Evolutionary conservation across 169 alveolate species (phyloP).

Genomic region (Perkinsus chesapeaki): DNA sequence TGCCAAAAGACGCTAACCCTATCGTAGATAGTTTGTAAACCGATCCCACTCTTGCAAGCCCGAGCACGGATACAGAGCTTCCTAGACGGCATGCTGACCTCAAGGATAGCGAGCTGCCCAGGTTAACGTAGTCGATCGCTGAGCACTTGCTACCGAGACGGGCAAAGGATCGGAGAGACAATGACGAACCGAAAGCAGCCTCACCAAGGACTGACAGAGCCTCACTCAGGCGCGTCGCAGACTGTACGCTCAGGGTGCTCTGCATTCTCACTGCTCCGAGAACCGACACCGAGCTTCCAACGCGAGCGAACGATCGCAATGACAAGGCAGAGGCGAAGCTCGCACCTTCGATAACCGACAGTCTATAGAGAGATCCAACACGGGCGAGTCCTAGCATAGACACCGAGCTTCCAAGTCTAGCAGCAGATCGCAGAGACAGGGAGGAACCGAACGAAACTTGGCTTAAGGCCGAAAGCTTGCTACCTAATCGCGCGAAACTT

Average conservation of each 20-base stretch:
- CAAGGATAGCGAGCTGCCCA: neutral
- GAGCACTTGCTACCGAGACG: neutral
- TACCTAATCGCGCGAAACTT: neutral
- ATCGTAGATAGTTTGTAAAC: neutral
- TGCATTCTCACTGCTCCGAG: neutral
- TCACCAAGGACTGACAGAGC: neutral
- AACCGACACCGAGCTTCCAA: neutral
- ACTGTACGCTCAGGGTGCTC: neutral
- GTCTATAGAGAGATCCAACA: neutral
- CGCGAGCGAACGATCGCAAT: conserved; percentile 3
- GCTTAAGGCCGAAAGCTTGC: neutral
- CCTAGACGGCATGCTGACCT: neutral
- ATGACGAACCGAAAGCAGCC: neutral
- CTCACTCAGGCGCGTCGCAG: neutral
- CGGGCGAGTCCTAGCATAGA: neutral
- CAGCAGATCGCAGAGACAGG: neutral
- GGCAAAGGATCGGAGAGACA: neutral
- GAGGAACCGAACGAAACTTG: neutral
- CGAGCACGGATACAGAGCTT: neutral
- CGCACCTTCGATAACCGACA: neutral
- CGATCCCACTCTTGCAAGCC: neutral
- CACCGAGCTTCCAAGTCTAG: neutral
- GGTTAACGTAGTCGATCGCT: neutral
- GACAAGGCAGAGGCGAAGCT: neutral
- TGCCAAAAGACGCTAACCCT: neutral